Evolutionary conservation across 2,329 filamentous ascomycete species (phyloP), one percentile per base, ranked within the genome.

Genomic region (Cadophora luteo-olivacea): DNA sequence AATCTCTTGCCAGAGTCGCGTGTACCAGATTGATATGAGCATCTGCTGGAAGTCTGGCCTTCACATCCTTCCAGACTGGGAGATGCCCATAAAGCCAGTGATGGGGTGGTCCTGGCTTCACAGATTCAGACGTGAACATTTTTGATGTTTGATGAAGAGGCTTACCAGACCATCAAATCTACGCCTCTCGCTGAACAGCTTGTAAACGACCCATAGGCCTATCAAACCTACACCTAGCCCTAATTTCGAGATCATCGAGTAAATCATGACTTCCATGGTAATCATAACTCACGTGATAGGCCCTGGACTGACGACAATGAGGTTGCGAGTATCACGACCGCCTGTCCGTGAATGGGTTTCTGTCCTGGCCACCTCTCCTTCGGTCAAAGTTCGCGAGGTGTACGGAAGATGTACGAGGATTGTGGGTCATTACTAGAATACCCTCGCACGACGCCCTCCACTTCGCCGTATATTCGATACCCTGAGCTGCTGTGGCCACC

Each of bases 11-110:
- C n/a, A 61, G 24, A 5, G 19, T 61, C 6, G 57, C 32, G 7
- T 64, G 61, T 7, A 64, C 61, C 45, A 64, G 25, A 48, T 64
- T 64, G n/a, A 54, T 64, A 33, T 64, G 61, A n/a, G 48, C 61
- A 41, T 64, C 61, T 38, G 61, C 49, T 54, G 61, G 61, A 54
- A 64, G 61, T 25, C 41, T 64, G 24, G 61, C 61, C 22, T 64
- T 64, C 12, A 64, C 49, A n/a, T 64, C 48, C 24, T 64, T 64
- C 9, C 54, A 25, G 14, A 25, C 45, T 7, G 22, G 49, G 12
- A 64, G 48, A 41, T 64, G 61, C 19, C 61, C 61, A 64, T 64
- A 54, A 2, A 64, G 45, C 61, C 61, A 64, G 36, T 61, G 57
- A 38, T 61, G 57, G n/a, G 57, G 57, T 25, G 57, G 57, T 45